Evolutionary conservation across 1,139 yeast genomes (phyloP).

Genomic region (Hyphopichia pseudoburtonii): DNA sequence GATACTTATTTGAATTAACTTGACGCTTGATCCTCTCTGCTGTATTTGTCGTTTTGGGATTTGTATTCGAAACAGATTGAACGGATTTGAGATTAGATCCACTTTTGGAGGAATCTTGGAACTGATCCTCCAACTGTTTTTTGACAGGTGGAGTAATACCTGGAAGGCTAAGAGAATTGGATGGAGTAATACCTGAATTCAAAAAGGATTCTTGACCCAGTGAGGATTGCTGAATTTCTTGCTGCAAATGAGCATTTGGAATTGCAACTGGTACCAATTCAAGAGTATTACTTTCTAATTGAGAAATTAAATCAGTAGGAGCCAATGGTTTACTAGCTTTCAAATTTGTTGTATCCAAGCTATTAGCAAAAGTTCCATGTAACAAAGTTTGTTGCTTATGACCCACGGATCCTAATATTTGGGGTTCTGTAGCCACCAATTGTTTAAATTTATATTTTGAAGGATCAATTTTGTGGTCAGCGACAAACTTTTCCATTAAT

Average conservation of each 20-base stretch:
- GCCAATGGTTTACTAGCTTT: not conserved
- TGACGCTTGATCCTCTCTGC: slow-evolving; percentile 3
- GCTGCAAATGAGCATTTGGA: slow-evolving; percentile 4
- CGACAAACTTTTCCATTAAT: slow-evolving; percentile 33
- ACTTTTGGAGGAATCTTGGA: too few species aligned
- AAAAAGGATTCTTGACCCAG: slow-evolving; percentile 9
- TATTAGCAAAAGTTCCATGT: slow-evolving; percentile 6
- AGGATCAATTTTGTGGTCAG: slow-evolving; percentile 27
- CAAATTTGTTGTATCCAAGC: slow-evolving; percentile 6
- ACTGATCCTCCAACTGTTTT: slow-evolving; percentile 20
- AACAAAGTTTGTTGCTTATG: slow-evolving; percentile 8
- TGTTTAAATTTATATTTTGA: slow-evolving; percentile 23
- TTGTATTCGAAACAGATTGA: not conserved
- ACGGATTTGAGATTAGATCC: too few species aligned
- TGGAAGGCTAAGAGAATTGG: slow-evolving; percentile 22
- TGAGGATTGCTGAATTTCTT: not conserved
- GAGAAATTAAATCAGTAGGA: not conserved
- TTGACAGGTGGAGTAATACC: slow-evolving; percentile 28
- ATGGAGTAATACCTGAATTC: slow-evolving; percentile 29
- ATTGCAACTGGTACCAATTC: slow-evolving; percentile 20
- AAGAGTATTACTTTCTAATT: slow-evolving; percentile 19
- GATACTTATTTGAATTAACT: slow-evolving; percentile 26
- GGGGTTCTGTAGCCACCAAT: slow-evolving; percentile 1
- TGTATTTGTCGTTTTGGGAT: not conserved
- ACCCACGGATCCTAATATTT: slow-evolving; percentile 1